A percentile compares a stretch with the other conserved stretches of the same genome.
Conservation (phyloP, 345 rosid genomes). For the Eucalyptus sp. region DNA sequence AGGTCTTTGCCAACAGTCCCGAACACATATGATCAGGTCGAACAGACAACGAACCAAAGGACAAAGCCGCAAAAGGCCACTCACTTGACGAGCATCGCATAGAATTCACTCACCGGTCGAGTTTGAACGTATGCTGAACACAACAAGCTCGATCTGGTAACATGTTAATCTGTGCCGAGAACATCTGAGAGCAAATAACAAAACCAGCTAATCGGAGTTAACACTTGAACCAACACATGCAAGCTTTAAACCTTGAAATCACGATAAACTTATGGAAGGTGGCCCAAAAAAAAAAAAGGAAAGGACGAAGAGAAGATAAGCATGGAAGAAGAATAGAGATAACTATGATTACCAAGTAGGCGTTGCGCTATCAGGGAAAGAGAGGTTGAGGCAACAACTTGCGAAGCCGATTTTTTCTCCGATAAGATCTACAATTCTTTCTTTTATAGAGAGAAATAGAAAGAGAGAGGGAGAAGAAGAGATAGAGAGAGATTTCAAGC, state of each 20-base stretch:
- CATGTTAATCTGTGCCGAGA: background rate
- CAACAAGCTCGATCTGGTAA: background rate
- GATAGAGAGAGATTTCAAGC: background rate
- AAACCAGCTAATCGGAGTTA: background rate
- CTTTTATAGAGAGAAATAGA: background rate
- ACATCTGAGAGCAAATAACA: background rate
- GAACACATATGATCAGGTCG: conserved; percentile 6
- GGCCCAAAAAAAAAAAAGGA: background rate
- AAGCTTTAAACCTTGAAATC: background rate
- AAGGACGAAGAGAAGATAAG: background rate
- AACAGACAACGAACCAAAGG: conserved; percentile 24
- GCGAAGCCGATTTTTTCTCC: background rate
- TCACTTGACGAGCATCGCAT: conserved; percentile 11
- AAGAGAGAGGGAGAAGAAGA: background rate
- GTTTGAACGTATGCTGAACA: background rate
- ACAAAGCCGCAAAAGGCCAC: conserved; percentile 8
- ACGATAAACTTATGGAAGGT: background rate
- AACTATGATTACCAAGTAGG: background rate
- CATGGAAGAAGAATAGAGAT: background rate
- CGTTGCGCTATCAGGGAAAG: background rate
- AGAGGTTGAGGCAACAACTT: background rate
- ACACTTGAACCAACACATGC: background rate
- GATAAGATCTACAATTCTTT: background rate
- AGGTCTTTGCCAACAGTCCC: background rate
- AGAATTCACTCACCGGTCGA: conserved; percentile 6